Percentiles rank a stretch among this genome's conserved stretches.
phyloP scores from a whole-genome alignment of 2,329 filamentous ascomycete genomes.

The Nothomitra cinnamomea region DNA sequence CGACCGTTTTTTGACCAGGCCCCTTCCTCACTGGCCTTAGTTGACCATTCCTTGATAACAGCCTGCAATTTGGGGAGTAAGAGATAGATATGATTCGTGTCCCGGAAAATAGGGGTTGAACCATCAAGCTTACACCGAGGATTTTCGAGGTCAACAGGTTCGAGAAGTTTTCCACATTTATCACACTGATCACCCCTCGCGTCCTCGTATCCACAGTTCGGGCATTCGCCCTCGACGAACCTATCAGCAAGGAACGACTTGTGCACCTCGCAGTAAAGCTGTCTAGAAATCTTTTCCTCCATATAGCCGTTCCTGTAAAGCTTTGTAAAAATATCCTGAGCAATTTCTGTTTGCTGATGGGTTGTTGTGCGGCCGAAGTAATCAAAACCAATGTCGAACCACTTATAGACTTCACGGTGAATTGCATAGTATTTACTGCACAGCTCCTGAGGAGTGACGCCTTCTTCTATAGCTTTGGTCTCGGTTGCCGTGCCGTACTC shows the following conservation, averaged over 20 bases:
- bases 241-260: slow-evolving; percentile 61
- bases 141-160: slow-evolving; percentile 25
- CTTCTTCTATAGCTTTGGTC: slow-evolving; percentile 84
- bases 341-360: slow-evolving; percentile 74
- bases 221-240: slow-evolving; percentile 66
- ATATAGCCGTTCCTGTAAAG: slow-evolving; percentile 81
- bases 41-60: slow-evolving; percentile 61
- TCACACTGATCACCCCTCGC: slow-evolving; percentile 37
- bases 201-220: slow-evolving; percentile 42
- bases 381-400: slow-evolving; percentile 92
- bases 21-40: slow-evolving; percentile 54
- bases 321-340: slow-evolving; percentile 76
- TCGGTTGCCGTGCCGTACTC: slow-evolving; percentile 95
- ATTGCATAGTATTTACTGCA: slow-evolving; percentile 87
- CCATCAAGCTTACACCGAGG: slow-evolving; percentile 8
- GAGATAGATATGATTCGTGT: slow-evolving; percentile 68
- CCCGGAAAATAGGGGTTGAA: slow-evolving; percentile 5
- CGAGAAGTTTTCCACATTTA: slow-evolving; percentile 31
- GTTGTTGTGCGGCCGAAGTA: slow-evolving; percentile 90
- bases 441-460: slow-evolving; percentile 62
- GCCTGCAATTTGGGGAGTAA: slow-evolving; percentile 68
- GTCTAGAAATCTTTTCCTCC: slow-evolving; percentile 70
- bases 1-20: slow-evolving; percentile 60
- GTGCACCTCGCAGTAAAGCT: slow-evolving; percentile 78
- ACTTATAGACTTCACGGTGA: slow-evolving; percentile 82